Conservation (phyloP, 2,329 filamentous ascomycete genomes). For the Drechslera avenae region DNA sequence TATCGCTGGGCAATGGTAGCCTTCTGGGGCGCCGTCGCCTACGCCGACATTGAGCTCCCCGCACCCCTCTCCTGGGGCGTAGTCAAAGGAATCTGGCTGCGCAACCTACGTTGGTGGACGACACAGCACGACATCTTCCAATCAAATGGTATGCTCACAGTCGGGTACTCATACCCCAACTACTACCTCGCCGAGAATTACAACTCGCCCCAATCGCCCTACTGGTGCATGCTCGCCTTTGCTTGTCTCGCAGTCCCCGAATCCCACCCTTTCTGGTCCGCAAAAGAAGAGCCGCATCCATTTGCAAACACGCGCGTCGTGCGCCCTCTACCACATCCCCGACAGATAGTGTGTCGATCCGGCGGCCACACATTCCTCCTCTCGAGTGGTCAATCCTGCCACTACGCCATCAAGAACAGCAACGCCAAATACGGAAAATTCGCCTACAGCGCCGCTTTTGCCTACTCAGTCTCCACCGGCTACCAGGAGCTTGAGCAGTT, state of each 20-base stretch:
- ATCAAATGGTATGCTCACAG: slow-evolving; percentile 72
- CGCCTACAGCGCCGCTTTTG: slow-evolving; percentile 76
- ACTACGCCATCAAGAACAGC: slow-evolving; percentile 80
- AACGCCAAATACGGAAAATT: slow-evolving; percentile 83
- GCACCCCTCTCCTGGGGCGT: slow-evolving; percentile 76
- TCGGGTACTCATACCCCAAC: slow-evolving; percentile 80
- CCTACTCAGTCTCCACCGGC: slow-evolving; percentile 77
- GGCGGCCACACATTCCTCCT: slow-evolving; percentile 79
- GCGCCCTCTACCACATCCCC: slow-evolving; percentile 68
- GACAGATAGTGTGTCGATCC: slow-evolving; percentile 72
- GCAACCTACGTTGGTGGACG: slow-evolving; percentile 81
- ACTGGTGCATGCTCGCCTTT: slow-evolving; percentile 81
- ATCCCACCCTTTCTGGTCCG: slow-evolving; percentile 76
- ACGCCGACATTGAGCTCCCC: slow-evolving; percentile 74
- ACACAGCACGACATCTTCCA: slow-evolving; percentile 76
- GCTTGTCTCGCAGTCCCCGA: slow-evolving; percentile 73
- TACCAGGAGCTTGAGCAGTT: slow-evolving; percentile 77
- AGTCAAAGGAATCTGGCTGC: slow-evolving; percentile 74
- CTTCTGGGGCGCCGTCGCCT: slow-evolving; percentile 79
- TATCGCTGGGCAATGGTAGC: slow-evolving; percentile 87
- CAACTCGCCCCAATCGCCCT: slow-evolving; percentile 74
- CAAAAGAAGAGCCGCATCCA: slow-evolving; percentile 66
- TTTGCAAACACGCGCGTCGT: slow-evolving; percentile 62
- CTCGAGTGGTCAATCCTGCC: slow-evolving; percentile 74
- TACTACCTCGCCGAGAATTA: slow-evolving; percentile 85